These are phyloP conservation scores for Fusarium sp. DNA, from an alignment of 2,329 filamentous ascomycete genomes.

Conservation along the genomic window DNA sequence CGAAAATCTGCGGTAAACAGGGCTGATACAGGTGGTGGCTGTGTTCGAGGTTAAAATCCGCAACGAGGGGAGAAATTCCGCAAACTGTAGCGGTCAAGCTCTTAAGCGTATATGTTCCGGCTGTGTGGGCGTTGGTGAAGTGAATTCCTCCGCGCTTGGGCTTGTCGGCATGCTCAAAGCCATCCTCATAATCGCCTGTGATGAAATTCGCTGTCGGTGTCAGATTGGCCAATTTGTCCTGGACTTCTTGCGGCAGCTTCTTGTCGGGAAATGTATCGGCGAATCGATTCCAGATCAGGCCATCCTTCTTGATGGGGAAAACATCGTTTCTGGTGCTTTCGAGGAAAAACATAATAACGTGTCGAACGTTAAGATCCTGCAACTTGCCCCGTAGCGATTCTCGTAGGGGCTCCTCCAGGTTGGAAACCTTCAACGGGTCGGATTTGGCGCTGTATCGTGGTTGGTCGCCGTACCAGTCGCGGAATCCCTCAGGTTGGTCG, in stretches of 20 bases:
- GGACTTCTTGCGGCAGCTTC: slow-evolving; percentile 50
- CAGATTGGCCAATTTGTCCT: slow-evolving; percentile 45
- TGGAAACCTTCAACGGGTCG: slow-evolving; percentile 57
- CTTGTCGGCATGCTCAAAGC: slow-evolving; percentile 44
- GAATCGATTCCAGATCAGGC: slow-evolving; percentile 53
- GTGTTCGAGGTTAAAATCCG: slow-evolving; percentile 57
- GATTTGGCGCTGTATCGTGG: slow-evolving; percentile 51
- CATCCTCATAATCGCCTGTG: slow-evolving; percentile 53
- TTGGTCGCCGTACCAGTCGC: slow-evolving; percentile 43
- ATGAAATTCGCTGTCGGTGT: slow-evolving; percentile 51
- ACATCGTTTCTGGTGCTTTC: slow-evolving; percentile 60
- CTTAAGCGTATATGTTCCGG: slow-evolving; percentile 59
- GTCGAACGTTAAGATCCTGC: slow-evolving; percentile 53
- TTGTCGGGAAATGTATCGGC: slow-evolving; percentile 49
- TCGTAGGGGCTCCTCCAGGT: slow-evolving; percentile 51
- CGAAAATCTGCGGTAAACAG: slow-evolving; percentile 56
- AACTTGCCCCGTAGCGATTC: slow-evolving; percentile 45
- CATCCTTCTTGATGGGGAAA: slow-evolving; percentile 57
- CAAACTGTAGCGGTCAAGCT: slow-evolving; percentile 57
- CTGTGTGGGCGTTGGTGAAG: slow-evolving; percentile 55
- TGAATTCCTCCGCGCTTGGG: slow-evolving; percentile 54
- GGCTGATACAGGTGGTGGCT: slow-evolving; percentile 58
- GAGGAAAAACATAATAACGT: slow-evolving; percentile 58
- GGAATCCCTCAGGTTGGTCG: slow-evolving; percentile 33
- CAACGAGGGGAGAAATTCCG: slow-evolving; percentile 56